phyloP scores from a whole-genome alignment of 768 basidiomycete species.

The Termitomyces sp. region DNA sequence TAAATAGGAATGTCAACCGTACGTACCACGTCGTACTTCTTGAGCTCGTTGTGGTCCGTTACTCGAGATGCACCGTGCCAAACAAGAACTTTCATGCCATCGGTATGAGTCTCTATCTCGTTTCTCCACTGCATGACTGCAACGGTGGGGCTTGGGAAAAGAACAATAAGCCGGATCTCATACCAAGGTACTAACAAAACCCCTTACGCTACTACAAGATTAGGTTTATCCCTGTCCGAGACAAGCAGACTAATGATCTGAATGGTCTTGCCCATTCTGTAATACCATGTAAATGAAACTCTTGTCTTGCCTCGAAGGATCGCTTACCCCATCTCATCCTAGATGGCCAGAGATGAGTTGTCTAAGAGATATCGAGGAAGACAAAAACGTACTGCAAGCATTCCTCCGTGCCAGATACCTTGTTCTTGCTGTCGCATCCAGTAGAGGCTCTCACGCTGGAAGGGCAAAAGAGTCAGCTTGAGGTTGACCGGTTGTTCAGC shows the following conservation, averaged over 20 bases:
- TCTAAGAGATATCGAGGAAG: neutral
- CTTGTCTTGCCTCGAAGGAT: neutral
- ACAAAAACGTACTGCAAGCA: conserved; percentile 68
- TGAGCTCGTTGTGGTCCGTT: conserved; percentile 58
- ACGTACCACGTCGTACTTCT: conserved; percentile 84
- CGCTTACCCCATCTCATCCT: conserved; percentile 90
- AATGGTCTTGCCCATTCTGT: conserved; percentile 91
- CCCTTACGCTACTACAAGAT: conserved; percentile 88
- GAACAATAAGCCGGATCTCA: conserved; percentile 24
- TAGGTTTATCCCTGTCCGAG: conserved; percentile 71
- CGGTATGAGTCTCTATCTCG: conserved; percentile 84
- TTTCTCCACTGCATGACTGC: conserved; percentile 85
- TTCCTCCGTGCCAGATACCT: conserved; percentile 82
- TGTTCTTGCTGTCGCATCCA: conserved; percentile 97
- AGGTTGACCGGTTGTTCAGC: conserved; percentile 80
- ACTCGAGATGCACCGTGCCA: conserved; percentile 86
- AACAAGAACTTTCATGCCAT: conserved; percentile 79
- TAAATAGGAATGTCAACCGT: neutral
- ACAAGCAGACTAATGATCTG: conserved; percentile 91
- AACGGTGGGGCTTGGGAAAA: conserved; percentile 39
- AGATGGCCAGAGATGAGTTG: neutral
- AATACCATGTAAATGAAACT: conserved; percentile 3
- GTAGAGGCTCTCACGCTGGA: conserved; percentile 89
- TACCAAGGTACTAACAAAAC: neutral
- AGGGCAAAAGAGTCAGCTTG: conserved; percentile 83